Conservation (phyloP, 768 basidiomycete species). For the Phanerochaete sordida region DNA sequence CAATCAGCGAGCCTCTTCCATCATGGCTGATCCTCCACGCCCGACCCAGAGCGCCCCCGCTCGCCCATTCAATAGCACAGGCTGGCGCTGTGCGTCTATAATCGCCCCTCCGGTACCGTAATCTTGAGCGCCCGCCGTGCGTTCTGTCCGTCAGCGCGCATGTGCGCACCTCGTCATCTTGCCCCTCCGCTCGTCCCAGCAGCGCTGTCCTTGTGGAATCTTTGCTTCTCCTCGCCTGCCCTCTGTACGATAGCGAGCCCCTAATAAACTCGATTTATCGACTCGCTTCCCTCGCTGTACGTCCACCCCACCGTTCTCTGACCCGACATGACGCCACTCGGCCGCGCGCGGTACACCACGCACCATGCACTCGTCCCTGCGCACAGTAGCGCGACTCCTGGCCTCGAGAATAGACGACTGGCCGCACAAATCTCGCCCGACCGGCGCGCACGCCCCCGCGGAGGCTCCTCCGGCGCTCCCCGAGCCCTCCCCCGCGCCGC, state of each 20-base stretch:
- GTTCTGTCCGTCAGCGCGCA: too few relatives aligned
- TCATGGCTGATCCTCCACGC: slow-evolving; percentile 1
- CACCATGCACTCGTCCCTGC: neutral
- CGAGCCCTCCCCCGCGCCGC: too few relatives aligned
- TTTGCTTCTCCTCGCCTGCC: too few relatives aligned
- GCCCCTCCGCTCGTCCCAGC: too few relatives aligned
- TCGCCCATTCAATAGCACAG: neutral
- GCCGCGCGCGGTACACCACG: neutral
- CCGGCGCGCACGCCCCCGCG: too few relatives aligned
- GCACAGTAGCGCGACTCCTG: neutral
- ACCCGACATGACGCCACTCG: neutral
- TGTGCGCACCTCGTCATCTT: too few relatives aligned
- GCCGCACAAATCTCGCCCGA: neutral
- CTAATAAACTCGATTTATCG: neutral
- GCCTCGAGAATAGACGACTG: neutral
- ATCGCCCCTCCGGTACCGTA: slow-evolving; percentile 7
- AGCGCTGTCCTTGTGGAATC: too few relatives aligned
- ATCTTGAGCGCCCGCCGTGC: neutral
- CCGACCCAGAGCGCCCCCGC: neutral
- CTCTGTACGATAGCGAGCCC: neutral
- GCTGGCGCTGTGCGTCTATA: neutral
- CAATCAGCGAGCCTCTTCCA: slow-evolving; percentile 5
- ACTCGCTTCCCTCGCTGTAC: too few relatives aligned
- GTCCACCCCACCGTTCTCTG: neutral
- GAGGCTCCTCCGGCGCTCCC: too few relatives aligned